Percentiles rank a stretch among this genome's conserved stretches.
Conservation (phyloP, 768 basidiomycete species). For the Podaxis sp. region DNA sequence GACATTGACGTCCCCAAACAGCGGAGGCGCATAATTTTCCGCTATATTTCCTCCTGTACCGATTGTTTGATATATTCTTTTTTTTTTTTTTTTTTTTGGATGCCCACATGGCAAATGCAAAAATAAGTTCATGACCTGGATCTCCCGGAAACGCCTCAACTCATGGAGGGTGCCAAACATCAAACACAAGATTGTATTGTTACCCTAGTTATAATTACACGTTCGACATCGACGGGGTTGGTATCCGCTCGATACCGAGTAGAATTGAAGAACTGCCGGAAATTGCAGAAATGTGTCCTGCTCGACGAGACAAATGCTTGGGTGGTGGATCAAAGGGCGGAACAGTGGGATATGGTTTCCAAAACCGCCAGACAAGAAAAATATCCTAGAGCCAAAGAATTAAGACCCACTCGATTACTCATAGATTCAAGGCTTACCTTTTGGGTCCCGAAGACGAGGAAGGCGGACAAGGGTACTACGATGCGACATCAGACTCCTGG, state of each 20-base stretch:
- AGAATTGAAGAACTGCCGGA: background rate
- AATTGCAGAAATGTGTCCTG: background rate
- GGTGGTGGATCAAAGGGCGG: constrained; percentile 4
- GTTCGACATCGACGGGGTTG: background rate
- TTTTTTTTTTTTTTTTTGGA: constrained; percentile 1
- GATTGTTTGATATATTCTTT: constrained; percentile 10
- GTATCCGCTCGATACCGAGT: background rate
- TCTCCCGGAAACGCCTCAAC: background rate
- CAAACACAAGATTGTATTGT: background rate
- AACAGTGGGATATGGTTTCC: constrained; percentile 15
- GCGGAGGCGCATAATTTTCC: constrained; percentile 66
- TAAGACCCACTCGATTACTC: background rate
- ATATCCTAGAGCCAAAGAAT: constrained; percentile 28
- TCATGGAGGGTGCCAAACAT: background rate
- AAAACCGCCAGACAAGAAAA: constrained; percentile 31
- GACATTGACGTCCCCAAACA: constrained; percentile 30
- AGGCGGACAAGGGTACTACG: constrained; percentile 45
- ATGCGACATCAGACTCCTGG: background rate
- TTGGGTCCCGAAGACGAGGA: constrained; percentile 46
- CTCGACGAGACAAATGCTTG: constrained; percentile 1
- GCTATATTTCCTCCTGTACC: constrained; percentile 24
- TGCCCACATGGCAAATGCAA: background rate
- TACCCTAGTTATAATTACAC: constrained; percentile 6
- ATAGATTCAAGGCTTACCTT: constrained; percentile 27
- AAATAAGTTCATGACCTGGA: background rate